Evolutionary conservation across 1,284 basidiomycete genomes (phyloP).

Genomic region (Mycena sp.): DNA sequence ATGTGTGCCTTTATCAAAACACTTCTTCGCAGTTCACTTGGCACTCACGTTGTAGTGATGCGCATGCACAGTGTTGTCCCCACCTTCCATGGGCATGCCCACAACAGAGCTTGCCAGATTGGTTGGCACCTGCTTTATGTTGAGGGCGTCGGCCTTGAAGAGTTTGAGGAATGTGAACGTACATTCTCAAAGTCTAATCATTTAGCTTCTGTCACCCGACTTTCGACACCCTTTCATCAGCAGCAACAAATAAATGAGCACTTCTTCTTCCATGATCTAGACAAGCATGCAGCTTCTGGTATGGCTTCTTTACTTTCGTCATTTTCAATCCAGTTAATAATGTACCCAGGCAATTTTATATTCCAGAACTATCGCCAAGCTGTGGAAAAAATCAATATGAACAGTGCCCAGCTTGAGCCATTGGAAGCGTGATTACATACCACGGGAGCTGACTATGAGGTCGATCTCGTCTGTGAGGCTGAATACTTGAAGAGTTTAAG

Average conservation of each 20-base stretch:
- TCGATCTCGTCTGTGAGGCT: slow-evolving; percentile 25
- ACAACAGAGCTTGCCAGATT: slow-evolving; percentile 35
- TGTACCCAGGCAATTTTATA: slow-evolving; percentile 32
- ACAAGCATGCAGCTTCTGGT: slow-evolving; percentile 31
- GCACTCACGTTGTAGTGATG: slow-evolving; percentile 4
- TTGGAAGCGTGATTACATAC: slow-evolving; percentile 5
- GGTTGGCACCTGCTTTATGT: slow-evolving; percentile 30
- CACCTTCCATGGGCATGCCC: slow-evolving; percentile 35
- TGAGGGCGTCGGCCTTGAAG: slow-evolving; percentile 32
- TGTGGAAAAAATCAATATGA: slow-evolving; percentile 24
- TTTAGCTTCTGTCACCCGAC: slow-evolving; percentile 22
- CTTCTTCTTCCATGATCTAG: slow-evolving; percentile 32
- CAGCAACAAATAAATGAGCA: slow-evolving; percentile 12
- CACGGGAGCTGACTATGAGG: too few relatives aligned
- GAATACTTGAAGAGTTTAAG: slow-evolving; percentile 28
- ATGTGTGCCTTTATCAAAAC: slow-evolving; percentile 43
- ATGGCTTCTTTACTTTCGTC: background rate
- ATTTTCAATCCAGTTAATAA: too few relatives aligned
- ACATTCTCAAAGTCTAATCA: slow-evolving; percentile 23
- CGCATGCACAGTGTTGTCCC: slow-evolving; percentile 17
- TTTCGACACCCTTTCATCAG: slow-evolving; percentile 32
- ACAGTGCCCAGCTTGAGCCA: background rate
- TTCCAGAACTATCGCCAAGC: slow-evolving; percentile 38
- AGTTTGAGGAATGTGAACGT: slow-evolving; percentile 33
- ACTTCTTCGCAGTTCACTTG: slow-evolving; percentile 33